phyloP scores from a whole-genome alignment of 2,329 filamentous ascomycete species.

The Ophiostoma pallidulum region DNA sequence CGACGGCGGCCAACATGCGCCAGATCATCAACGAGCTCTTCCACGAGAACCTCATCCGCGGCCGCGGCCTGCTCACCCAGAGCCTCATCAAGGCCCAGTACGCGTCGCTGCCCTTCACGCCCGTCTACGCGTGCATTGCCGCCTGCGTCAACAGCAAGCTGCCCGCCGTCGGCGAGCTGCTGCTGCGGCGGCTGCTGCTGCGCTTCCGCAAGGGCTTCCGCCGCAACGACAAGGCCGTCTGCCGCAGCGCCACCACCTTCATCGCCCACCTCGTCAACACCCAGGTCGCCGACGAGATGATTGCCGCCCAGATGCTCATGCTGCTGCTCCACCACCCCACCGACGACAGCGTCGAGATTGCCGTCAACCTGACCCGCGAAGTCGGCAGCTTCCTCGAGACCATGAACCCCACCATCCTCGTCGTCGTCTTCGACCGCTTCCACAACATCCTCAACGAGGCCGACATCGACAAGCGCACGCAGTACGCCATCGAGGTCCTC shows the following conservation, averaged over 20 bases:
- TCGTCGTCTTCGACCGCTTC: slow-evolving; percentile 93
- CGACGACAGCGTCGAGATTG: slow-evolving; percentile 95
- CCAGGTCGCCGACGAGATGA: slow-evolving; percentile 88
- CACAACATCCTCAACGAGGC: slow-evolving; percentile 91
- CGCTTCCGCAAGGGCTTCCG: slow-evolving; percentile 95
- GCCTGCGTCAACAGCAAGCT: slow-evolving; percentile 97
- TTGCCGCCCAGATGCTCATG: slow-evolving; percentile 85
- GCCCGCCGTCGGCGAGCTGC: slow-evolving; percentile 83
- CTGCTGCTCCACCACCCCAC: slow-evolving; percentile 92
- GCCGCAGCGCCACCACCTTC: slow-evolving; percentile 85
- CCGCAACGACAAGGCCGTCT: slow-evolving; percentile 94
- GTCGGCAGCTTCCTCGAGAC: slow-evolving; percentile 91
- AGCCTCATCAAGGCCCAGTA: slow-evolving; percentile 99
- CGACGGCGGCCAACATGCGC: slow-evolving; percentile 97
- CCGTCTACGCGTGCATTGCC: slow-evolving; percentile 91
- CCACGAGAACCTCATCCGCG: slow-evolving; percentile 84
- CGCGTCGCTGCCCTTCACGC: slow-evolving; percentile 88
- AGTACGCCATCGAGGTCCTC: slow-evolving; percentile 97
- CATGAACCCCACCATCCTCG: slow-evolving; percentile 81
- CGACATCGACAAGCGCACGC: slow-evolving; percentile 94
- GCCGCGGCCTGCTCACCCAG: slow-evolving; percentile 84
- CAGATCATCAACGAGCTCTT: slow-evolving; percentile 94
- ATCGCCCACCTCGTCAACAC: slow-evolving; percentile 93
- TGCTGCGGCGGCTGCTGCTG: slow-evolving; percentile 75
- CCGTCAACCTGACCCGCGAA: slow-evolving; percentile 84